Evolutionary conservation across 2,329 filamentous ascomycete species (phyloP).

Genomic region (Tolypocladium nubicola): DNA sequence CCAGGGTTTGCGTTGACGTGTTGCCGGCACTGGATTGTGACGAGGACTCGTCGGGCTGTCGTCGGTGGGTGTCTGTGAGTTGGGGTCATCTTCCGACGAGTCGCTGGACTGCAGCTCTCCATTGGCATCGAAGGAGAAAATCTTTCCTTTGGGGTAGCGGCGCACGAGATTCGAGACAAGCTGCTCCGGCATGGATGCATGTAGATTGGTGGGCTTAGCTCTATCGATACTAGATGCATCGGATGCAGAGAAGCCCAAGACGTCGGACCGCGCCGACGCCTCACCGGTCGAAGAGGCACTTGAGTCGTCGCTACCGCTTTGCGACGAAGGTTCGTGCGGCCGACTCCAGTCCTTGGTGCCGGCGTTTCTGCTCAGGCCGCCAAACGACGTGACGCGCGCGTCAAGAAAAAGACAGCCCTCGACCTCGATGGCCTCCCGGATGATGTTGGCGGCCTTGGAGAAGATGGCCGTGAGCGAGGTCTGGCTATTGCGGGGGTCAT

Average conservation of each 20-base stretch:
- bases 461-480: slow-evolving; percentile 16
- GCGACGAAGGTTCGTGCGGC: slow-evolving; percentile 8
- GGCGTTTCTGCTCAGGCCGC: background rate
- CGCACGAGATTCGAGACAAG: slow-evolving; percentile 30
- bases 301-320: slow-evolving; percentile 13
- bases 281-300: background rate
- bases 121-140: slow-evolving; percentile 32
- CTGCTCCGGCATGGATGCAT: slow-evolving; percentile 21
- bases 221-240: slow-evolving; percentile 21
- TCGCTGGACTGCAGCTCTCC: slow-evolving; percentile 23
- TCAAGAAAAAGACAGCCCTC: slow-evolving; percentile 25
- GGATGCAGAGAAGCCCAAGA: slow-evolving; percentile 28
- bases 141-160: slow-evolving; percentile 32
- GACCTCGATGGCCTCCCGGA: slow-evolving; percentile 28
- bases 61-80: background rate
- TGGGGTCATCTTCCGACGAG: slow-evolving; percentile 13
- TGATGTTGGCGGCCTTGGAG: slow-evolving; percentile 30
- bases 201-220: slow-evolving; percentile 4
- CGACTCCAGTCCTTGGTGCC: slow-evolving; percentile 4
- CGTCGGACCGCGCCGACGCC: slow-evolving; percentile 12
- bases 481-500: background rate
- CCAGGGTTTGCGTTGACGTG: background rate
- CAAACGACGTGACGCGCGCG: slow-evolving; percentile 18
- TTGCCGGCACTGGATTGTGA: background rate
- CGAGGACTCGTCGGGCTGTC: background rate